Percentiles rank a stretch among this genome's conserved stretches.
These are phyloP conservation scores for Plasmodium gaboni DNA, from an alignment of 169 alveolate species.

Conservation along the genomic window DNA sequence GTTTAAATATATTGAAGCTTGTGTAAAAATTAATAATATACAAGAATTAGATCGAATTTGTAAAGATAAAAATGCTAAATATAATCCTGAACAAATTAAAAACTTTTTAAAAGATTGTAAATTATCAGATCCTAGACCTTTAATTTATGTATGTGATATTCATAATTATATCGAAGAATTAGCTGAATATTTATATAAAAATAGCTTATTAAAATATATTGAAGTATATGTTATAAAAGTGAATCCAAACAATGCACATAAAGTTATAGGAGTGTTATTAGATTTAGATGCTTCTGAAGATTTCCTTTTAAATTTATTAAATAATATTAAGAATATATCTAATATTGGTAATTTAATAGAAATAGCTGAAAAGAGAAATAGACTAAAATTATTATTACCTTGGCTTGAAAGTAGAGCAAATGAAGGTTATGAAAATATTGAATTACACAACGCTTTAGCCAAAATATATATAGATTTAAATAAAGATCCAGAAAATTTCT, in stretches of 20 bases:
- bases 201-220: conserved; percentile 95
- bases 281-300: conserved; percentile 99
- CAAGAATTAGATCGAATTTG: conserved; percentile 98
- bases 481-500: conserved; percentile 96
- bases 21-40: conserved; percentile 95
- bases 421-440: conserved; percentile 94
- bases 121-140: conserved; percentile 98
- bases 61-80: conserved; percentile 93
- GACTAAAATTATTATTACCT: conserved; percentile 95
- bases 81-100: conserved; percentile 97
- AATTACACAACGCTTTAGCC: conserved; percentile 98
- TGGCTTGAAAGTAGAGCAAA: conserved; percentile 98
- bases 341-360: conserved; percentile 97
- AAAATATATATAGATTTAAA: conserved; percentile 98
- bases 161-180: conserved; percentile 98
- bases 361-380: conserved; percentile 97
- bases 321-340: conserved; percentile 95
- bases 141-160: conserved; percentile 98
- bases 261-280: conserved; percentile 97
- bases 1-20: conserved; percentile 97
- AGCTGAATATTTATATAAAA: conserved; percentile 97
- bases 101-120: conserved; percentile 96
- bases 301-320: conserved; percentile 92
- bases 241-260: conserved; percentile 97
- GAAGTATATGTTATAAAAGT: conserved; percentile 97